These are phyloP conservation scores for Glutinoglossum americanum DNA, from an alignment of 495 filamentous ascomycete genomes.

Conservation along the genomic window DNA sequence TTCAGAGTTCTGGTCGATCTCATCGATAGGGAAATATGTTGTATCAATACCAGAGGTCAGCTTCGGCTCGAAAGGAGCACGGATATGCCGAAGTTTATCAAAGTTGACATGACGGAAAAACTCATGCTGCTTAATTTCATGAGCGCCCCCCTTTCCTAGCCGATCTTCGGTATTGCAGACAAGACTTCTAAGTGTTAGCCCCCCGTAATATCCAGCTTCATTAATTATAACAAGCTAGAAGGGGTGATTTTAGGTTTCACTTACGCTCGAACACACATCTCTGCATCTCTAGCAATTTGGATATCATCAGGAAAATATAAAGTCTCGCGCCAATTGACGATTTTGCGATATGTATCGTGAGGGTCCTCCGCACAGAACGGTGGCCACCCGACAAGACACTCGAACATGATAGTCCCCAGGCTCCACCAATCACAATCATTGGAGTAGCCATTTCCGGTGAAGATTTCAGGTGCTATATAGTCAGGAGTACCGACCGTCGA, in stretches of 20 bases:
- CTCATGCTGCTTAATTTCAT: constrained; percentile 77
- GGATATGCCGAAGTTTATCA: constrained; percentile 72
- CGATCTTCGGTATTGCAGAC: constrained; percentile 83
- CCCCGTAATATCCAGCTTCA: background rate
- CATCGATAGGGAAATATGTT: constrained; percentile 96
- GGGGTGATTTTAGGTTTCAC: background rate
- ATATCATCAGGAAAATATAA: constrained; percentile 95
- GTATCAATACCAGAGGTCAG: constrained; percentile 83
- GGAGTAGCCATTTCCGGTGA: constrained; percentile 84
- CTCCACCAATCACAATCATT: constrained; percentile 99
- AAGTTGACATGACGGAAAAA: constrained; percentile 96
- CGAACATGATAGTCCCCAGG: constrained; percentile 97
- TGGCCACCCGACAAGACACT: constrained; percentile 96
- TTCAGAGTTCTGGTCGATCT: constrained; percentile 58
- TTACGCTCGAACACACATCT: constrained; percentile 7
- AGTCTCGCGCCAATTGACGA: constrained; percentile 90
- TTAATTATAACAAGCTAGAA: background rate
- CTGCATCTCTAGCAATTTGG: constrained; percentile 64
- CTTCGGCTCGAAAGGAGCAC: constrained; percentile 87
- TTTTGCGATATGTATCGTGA: constrained; percentile 96
- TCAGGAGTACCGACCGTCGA: constrained; percentile 96
- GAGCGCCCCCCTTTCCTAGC: constrained; percentile 59
- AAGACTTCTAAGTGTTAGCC: constrained; percentile 32
- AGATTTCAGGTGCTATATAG: constrained; percentile 97
- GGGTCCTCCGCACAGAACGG: constrained; percentile 97